Evolutionary conservation across 2,329 filamentous ascomycete genomes (phyloP), one percentile per base, ranked within the genome.

Genomic region (Diplodia mutila): DNA sequence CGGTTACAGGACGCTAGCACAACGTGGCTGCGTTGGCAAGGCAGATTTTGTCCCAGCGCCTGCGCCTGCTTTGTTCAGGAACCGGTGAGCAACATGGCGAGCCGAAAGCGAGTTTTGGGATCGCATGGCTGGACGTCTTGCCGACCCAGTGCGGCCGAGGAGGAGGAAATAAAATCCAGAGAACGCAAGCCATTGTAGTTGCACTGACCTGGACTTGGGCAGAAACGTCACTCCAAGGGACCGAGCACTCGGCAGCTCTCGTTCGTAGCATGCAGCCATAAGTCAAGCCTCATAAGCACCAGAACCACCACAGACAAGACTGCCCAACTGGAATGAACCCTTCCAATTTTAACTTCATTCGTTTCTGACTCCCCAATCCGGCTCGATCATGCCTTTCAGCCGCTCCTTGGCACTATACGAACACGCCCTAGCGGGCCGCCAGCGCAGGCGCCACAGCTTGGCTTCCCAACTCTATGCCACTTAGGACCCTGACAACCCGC

Each of bases 11-110:
- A 51, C 59, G 59, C 59, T 63, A 63, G 21, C 46, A 51, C 9
- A 14, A 12, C 46, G 59, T 63, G 59, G 59, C 59, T 63, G 59
- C 59, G 59, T 46, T 63, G 59, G 59, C 59, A 51, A 63, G 59
- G 42, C 59, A 63, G 42, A 34, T 37, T 51, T 21, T 29, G 46
- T 23, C 59, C 23, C 23, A 51, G 59, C 42, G 27, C 16, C 59
- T 37, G 46, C 59, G 39, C 59, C 39, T 51, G 27, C 18, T 32
- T 46, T 25, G 29, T 39, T 37, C 59, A 37, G 42, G 59, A 51
- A 49, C 29, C 59, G 59, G 42, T 63, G 59, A 51, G 46, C 59
- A 16, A 9, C 29, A n/a, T n/a, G 39, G 39, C 29, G 16, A 63
- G 4, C 46, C 59, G 59, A 51, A 51, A 25, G 59, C 46, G 59